These are phyloP conservation scores for Yarrowia sp. DNA, from an alignment of 805 yeast genomes.

Conservation along the genomic window DNA sequence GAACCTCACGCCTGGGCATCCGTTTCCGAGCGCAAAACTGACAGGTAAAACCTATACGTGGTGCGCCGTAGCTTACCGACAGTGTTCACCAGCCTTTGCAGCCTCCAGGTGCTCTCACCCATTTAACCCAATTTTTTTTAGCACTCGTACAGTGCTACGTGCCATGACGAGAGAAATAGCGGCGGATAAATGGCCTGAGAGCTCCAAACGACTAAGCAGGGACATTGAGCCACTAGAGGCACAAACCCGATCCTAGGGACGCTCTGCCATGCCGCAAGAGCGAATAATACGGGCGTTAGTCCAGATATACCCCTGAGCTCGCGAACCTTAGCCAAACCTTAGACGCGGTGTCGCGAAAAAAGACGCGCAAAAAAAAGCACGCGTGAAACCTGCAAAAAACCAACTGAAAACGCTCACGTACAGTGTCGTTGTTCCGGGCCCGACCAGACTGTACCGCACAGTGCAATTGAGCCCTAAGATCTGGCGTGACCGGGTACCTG, in stretches of 20 bases:
- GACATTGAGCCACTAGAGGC: no score
- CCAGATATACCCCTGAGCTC: background rate
- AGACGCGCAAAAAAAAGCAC: background rate
- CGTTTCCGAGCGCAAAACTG: no score
- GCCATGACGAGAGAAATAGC: no score
- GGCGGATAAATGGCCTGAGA: no score
- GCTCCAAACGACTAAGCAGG: no score
- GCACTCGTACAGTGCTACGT: background rate
- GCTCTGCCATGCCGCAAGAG: no score
- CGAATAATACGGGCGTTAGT: background rate
- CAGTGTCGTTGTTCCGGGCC: background rate
- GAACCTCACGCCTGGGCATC: no score
- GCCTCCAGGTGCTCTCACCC: background rate
- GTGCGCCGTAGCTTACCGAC: background rate
- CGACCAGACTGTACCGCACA: background rate
- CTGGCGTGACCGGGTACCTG: no score
- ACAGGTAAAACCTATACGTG: background rate
- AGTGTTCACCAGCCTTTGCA: background rate
- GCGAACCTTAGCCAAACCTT: background rate
- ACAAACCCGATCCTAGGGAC: no score
- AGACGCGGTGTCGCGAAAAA: constrained; percentile 3
- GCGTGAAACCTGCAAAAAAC: background rate
- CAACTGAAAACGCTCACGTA: background rate
- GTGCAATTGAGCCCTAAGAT: no score
- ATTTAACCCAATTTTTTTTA: background rate